Percentiles rank a stretch among this genome's conserved stretches.
Evolutionary conservation across 305 asterid genomes (phyloP).

Genomic region (Solanum hybrid): DNA sequence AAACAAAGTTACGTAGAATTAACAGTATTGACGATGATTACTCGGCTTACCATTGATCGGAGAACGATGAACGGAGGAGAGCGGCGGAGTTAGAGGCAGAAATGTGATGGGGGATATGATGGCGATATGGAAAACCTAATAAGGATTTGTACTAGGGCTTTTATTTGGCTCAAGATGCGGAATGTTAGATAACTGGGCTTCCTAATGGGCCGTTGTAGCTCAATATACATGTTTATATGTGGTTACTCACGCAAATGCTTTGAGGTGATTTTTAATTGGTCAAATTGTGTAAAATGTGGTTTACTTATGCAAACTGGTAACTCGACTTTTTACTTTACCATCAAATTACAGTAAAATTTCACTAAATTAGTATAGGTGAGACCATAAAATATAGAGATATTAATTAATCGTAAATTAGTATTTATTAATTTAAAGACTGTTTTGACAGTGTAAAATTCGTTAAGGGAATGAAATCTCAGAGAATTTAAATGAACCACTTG

Average conservation of each 20-base stretch:
- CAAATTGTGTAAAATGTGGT: not conserved
- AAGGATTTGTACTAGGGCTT: not conserved
- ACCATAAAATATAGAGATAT: too few relatives aligned
- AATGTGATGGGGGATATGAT: not conserved
- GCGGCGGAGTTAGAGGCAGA: not conserved
- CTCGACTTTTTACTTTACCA: not conserved
- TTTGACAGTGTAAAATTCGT: too few relatives aligned
- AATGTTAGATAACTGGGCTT: not conserved
- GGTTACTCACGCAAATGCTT: not conserved
- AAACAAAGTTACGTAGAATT: not conserved
- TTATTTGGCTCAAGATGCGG: not conserved
- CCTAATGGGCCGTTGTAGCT: not conserved
- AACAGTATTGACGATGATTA: not conserved
- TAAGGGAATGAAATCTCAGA: not conserved
- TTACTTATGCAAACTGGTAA: not conserved
- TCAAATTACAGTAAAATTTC: too few relatives aligned
- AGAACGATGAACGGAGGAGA: not conserved
- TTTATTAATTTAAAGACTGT: not conserved
- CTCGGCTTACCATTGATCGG: not conserved
- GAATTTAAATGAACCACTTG: not conserved
- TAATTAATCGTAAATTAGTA: too few relatives aligned
- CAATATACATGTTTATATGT: not conserved
- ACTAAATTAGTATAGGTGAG: not conserved
- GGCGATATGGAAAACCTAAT: not conserved
- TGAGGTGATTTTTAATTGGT: not conserved